Evolutionary conservation across 441 rosid species (phyloP).

Genomic region (Melastoma candidum): DNA sequence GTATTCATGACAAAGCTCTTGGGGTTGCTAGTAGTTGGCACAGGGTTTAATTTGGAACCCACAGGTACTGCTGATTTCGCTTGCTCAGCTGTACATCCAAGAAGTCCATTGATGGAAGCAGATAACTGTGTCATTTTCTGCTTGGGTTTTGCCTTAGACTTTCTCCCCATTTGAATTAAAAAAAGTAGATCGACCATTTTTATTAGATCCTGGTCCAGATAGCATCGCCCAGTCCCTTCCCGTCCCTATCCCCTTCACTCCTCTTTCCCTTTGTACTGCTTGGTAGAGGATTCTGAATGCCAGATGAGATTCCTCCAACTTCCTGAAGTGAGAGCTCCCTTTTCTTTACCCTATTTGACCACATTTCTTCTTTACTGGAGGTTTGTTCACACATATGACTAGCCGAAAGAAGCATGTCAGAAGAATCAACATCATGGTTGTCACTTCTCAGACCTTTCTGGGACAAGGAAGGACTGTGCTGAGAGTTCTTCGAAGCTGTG

Average conservation of each 20-base stretch:
- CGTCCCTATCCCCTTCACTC: constrained; percentile 97
- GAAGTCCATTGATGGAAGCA: constrained; percentile 63
- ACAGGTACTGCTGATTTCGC: constrained; percentile 35
- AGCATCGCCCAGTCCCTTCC: constrained; percentile 60
- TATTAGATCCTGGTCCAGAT: constrained; percentile 65
- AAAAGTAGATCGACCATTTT: constrained; percentile 64
- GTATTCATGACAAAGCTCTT: constrained; percentile 42
- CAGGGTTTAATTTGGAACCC: constrained; percentile 36
- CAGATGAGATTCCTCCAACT: constrained; percentile 53
- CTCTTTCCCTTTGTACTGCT: constrained; percentile 87
- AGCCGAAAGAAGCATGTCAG: constrained; percentile 35
- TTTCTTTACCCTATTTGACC: constrained; percentile 77
- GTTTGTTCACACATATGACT: constrained; percentile 37
- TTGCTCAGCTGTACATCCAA: constrained; percentile 54
- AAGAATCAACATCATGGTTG: constrained; percentile 30
- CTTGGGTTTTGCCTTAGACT: constrained; percentile 79
- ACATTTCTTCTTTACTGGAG: constrained; percentile 48
- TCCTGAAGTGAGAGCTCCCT: constrained; percentile 82
- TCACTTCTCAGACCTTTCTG: constrained; percentile 40
- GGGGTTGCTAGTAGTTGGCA: constrained; percentile 32
- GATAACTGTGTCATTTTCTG: constrained; percentile 77
- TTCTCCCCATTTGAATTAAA: constrained; percentile 81
- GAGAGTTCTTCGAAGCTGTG: constrained; percentile 60
- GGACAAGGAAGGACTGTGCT: constrained; percentile 38
- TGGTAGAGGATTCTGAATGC: constrained; percentile 49